Evolutionary conservation across 1,284 basidiomycete species (phyloP).

Genomic region (Vanrija humicola): DNA sequence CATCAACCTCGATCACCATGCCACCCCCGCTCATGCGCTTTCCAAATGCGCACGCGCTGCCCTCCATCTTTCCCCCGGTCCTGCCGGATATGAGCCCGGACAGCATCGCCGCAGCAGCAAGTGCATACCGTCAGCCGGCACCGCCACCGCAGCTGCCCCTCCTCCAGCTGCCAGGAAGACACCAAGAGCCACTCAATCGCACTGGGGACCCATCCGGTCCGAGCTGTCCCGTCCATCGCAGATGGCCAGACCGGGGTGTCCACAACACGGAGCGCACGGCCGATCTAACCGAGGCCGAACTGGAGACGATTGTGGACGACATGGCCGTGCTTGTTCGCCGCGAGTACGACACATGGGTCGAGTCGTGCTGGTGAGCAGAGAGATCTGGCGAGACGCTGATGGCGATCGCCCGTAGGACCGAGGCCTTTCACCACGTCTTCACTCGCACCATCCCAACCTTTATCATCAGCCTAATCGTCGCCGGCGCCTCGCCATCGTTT

Average conservation of each 20-base stretch:
- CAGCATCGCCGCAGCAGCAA: conserved; percentile 31
- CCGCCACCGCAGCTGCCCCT: conserved; percentile 42
- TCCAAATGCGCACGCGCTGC: conserved; percentile 8
- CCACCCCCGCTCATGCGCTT: conserved; percentile 14
- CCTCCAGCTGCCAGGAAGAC: conserved; percentile 33
- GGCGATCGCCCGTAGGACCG: conserved; percentile 32
- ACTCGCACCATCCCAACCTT: conserved; percentile 45
- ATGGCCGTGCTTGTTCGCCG: conserved; percentile 41
- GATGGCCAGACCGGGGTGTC: conserved; percentile 27
- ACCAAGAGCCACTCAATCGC: conserved; percentile 30
- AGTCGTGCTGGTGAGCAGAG: conserved; percentile 47
- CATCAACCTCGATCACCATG: conserved; percentile 2
- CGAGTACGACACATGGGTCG: conserved; percentile 49
- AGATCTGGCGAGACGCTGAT: not conserved
- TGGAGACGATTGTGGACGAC: conserved; percentile 42
- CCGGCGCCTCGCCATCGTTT: conserved; percentile 39
- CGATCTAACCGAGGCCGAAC: conserved; percentile 36
- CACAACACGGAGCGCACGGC: conserved; percentile 21
- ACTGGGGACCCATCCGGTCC: conserved; percentile 6
- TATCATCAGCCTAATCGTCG: conserved; percentile 46
- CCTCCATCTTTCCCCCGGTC: conserved; percentile 11
- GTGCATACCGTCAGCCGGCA: conserved; percentile 39
- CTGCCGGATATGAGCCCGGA: conserved; percentile 13
- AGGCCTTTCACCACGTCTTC: conserved; percentile 49
- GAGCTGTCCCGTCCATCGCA: conserved; percentile 22